Base-by-base conservation (phyloP, 164 flowering plant genomes). In the Nelumbo lutea region DNA sequence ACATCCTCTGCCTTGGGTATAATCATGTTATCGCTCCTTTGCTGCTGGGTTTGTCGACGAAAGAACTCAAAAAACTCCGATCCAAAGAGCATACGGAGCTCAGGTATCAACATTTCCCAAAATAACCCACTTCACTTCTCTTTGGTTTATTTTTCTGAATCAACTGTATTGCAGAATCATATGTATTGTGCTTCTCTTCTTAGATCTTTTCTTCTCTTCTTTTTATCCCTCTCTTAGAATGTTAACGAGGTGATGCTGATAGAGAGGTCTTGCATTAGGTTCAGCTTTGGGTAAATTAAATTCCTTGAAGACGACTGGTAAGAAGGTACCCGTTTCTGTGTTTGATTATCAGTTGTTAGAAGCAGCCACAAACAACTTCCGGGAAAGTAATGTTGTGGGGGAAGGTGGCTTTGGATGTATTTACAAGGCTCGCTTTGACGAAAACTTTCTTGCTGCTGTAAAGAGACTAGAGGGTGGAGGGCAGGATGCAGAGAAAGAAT, bases 331-430 rank as follows among this genome's bases (percentile, higher is more conserved):
- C 38, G 81, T 84, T 7, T 47, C 84, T 41, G 51, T 82, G 46
- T 76, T 90, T 46, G 98, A 91, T 60, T 87, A 85, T 67, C 75
- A 83, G 55, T 45, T 75, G 64, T 70, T 95, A 65, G 97, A 87
- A 68, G 76, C 88, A 45, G 90, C 85, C 6, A 90, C 97, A 7
- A 71, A 78, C 69, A 83, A 83, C 73, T 95, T 95, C 64, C 64
- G 73, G 38, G 83, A 84, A 4, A 73, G 75, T 46, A 83, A 86
- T 62, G 59, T 86, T 50, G 45, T 91, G 75, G 98, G 98, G 42
- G 84, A 80, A 55, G 96, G 96, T 15, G 96, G 90, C 63, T 85
- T 87, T 72, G 92, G 96, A 3, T 68, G 87, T 59, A 96, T 95
- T 65, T 95, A 85, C 72, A 88, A 83, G 80, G 98, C 89, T 66